Conservation (phyloP, 306 rosid genomes). For the Parietaria judaica region DNA sequence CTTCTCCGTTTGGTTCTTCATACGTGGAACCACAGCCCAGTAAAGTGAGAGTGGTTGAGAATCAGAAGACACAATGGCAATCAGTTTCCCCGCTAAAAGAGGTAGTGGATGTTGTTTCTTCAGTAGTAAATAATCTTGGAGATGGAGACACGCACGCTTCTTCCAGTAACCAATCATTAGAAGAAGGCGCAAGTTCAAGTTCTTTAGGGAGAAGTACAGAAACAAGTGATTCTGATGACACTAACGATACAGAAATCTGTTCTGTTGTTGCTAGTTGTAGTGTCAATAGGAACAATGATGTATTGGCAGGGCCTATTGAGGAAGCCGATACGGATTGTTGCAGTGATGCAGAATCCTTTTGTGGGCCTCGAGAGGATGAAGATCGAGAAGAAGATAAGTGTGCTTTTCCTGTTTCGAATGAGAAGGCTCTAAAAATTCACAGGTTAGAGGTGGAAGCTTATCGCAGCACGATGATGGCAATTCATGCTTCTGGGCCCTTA, state of each 20-base stretch:
- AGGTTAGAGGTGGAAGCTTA: constrained; percentile 75
- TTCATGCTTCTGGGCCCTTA: constrained; percentile 80
- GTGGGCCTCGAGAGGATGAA: constrained; percentile 30
- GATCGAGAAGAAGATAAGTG: constrained; percentile 24
- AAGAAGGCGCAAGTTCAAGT: constrained; percentile 28
- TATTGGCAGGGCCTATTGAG: constrained; percentile 41
- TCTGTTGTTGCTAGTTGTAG: constrained; percentile 92
- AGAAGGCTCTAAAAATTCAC: constrained; percentile 40
- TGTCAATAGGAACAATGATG: constrained; percentile 34
- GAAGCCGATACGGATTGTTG: constrained; percentile 36
- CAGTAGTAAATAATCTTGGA: constrained; percentile 53
- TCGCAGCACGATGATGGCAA: constrained; percentile 45
- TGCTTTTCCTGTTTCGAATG: constrained; percentile 29
- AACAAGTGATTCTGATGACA: constrained; percentile 30
- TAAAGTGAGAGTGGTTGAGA: constrained; percentile 43
- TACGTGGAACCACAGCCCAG: constrained; percentile 33
- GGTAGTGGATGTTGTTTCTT: constrained; percentile 79
- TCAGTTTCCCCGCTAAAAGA: constrained; percentile 31
- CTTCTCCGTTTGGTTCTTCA: constrained; percentile 29
- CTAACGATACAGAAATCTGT: constrained; percentile 38
- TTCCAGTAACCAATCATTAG: constrained; percentile 34
- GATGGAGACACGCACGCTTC: constrained; percentile 48
- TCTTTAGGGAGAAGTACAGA: constrained; percentile 42
- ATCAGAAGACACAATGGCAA: constrained; percentile 26
- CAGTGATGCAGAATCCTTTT: constrained; percentile 61